A percentile compares a stretch with the other conserved stretches of the same genome.
Evolutionary conservation across 2,329 filamentous ascomycete genomes (phyloP).

Genomic region (Ampelomyces quisqualis): DNA sequence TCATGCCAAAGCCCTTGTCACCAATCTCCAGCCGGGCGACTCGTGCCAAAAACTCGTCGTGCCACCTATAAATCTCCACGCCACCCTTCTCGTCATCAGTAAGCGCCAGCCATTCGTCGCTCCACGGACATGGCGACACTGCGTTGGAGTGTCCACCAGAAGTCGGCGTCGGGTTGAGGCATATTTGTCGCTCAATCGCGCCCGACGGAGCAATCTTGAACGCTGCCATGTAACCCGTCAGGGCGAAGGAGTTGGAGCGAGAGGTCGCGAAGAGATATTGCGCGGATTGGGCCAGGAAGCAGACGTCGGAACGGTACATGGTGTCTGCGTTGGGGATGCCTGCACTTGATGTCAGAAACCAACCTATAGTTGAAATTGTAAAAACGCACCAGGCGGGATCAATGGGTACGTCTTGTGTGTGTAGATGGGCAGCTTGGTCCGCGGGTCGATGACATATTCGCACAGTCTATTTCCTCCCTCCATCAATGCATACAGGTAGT

Average conservation of each 20-base stretch:
- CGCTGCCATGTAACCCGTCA: slow-evolving; percentile 80
- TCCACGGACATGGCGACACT: slow-evolving; percentile 80
- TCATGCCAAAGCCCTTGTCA: slow-evolving; percentile 93
- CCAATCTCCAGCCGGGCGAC: slow-evolving; percentile 76
- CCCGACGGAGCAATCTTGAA: slow-evolving; percentile 71
- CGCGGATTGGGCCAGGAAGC: slow-evolving; percentile 67
- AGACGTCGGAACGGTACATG: slow-evolving; percentile 85
- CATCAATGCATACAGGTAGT: slow-evolving; percentile 84
- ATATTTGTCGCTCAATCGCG: slow-evolving; percentile 74
- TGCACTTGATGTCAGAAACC: slow-evolving; percentile 9
- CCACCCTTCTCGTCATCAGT: slow-evolving; percentile 87
- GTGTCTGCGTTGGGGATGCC: slow-evolving; percentile 51
- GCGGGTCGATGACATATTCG: slow-evolving; percentile 76
- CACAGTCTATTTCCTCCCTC: slow-evolving; percentile 83
- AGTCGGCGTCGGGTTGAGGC: slow-evolving; percentile 79
- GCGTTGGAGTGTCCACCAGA: slow-evolving; percentile 88
- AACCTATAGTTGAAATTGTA: neutral
- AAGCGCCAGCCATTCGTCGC: slow-evolving; percentile 84
- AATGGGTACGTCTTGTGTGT: slow-evolving; percentile 75
- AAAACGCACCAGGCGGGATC: slow-evolving; percentile 70
- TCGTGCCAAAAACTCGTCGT: slow-evolving; percentile 74
- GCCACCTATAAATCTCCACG: slow-evolving; percentile 85
- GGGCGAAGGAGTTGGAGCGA: slow-evolving; percentile 71
- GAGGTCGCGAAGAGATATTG: slow-evolving; percentile 81
- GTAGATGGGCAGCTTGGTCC: slow-evolving; percentile 73